A percentile compares a stretch with the other conserved stretches of the same genome.
These are phyloP conservation scores for Musa itinerans DNA, from an alignment of 176 grass and related monocot species.

Conservation along the genomic window DNA sequence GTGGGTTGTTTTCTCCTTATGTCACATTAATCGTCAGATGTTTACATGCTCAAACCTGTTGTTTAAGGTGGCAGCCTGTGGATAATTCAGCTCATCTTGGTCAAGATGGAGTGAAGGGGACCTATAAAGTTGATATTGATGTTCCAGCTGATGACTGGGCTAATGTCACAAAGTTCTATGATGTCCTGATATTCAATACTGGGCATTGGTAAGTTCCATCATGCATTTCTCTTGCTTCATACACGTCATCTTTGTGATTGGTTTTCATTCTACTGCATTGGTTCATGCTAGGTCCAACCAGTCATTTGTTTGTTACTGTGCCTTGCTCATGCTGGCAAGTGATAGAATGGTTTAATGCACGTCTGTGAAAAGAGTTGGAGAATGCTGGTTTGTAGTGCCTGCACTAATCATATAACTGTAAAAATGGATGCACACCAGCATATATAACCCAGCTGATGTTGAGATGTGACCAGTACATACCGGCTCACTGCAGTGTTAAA, in stretches of 20 bases:
- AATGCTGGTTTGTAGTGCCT: not conserved
- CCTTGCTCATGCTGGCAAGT: not conserved
- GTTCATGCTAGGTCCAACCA: not conserved
- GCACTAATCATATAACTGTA: too few species aligned
- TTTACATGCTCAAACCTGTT: conserved; percentile 50
- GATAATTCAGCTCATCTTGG: conserved; percentile 27
- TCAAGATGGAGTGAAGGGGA: conserved; percentile 52
- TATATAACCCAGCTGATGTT: too few species aligned
- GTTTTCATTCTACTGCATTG: not conserved
- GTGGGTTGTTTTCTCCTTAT: not conserved
- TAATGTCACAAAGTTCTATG: conserved; percentile 75
- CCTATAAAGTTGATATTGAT: conserved; percentile 70
- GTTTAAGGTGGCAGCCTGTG: conserved; percentile 83
- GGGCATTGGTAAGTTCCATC: conserved; percentile 76
- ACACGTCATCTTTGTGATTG: not conserved
- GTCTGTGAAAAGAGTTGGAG: not conserved
- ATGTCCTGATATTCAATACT: conserved; percentile 86
- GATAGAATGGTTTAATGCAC: not conserved
- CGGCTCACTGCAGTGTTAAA: too few species aligned
- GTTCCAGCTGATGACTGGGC: conserved; percentile 63
- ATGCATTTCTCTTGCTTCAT: not conserved
- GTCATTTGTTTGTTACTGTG: not conserved
- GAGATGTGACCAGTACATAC: too few species aligned
- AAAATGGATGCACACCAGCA: too few species aligned
- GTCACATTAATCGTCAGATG: conserved; percentile 13